phyloP scores from a whole-genome alignment of 768 basidiomycete species.

The Leccinum rimulosum region DNA sequence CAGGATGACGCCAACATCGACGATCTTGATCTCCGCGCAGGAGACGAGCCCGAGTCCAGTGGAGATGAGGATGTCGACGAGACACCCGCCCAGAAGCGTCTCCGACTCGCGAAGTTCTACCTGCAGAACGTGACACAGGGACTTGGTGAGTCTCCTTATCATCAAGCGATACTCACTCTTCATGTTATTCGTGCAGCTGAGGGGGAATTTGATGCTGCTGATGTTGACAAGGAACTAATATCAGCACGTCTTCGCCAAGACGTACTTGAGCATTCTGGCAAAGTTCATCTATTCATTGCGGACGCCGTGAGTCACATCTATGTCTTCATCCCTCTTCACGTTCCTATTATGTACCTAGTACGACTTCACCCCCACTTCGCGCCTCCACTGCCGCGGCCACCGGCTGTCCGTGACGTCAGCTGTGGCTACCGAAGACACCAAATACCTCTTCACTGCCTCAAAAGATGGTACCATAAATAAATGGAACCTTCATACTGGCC shows the following conservation, averaged over 20 bases:
- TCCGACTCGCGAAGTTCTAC: slow-evolving; percentile 89
- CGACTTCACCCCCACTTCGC: slow-evolving; percentile 43
- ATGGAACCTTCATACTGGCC: slow-evolving; percentile 72
- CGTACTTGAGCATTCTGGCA: slow-evolving; percentile 86
- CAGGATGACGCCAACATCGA: slow-evolving; percentile 56
- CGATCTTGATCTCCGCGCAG: slow-evolving; percentile 69
- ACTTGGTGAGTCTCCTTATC: slow-evolving; percentile 46
- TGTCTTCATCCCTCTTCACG: not conserved
- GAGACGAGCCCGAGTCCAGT: slow-evolving; percentile 56
- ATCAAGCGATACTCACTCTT: not conserved
- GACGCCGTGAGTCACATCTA: slow-evolving; percentile 50
- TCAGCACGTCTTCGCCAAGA: slow-evolving; percentile 89
- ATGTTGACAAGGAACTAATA: slow-evolving; percentile 91
- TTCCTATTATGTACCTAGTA: slow-evolving; percentile 40
- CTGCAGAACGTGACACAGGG: slow-evolving; percentile 79
- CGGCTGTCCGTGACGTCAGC: slow-evolving; percentile 81
- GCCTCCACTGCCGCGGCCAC: slow-evolving; percentile 69
- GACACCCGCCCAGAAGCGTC: slow-evolving; percentile 89
- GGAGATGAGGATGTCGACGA: slow-evolving; percentile 86
- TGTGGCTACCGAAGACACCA: slow-evolving; percentile 67
- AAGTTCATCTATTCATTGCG: slow-evolving; percentile 78
- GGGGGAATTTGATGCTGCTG: slow-evolving; percentile 92
- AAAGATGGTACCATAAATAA: slow-evolving; percentile 91
- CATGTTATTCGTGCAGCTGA: slow-evolving; percentile 46
- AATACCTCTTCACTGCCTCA: slow-evolving; percentile 80